phyloP scores from a whole-genome alignment of 2,329 filamentous ascomycete genomes.

The Epichloe hybrida region DNA sequence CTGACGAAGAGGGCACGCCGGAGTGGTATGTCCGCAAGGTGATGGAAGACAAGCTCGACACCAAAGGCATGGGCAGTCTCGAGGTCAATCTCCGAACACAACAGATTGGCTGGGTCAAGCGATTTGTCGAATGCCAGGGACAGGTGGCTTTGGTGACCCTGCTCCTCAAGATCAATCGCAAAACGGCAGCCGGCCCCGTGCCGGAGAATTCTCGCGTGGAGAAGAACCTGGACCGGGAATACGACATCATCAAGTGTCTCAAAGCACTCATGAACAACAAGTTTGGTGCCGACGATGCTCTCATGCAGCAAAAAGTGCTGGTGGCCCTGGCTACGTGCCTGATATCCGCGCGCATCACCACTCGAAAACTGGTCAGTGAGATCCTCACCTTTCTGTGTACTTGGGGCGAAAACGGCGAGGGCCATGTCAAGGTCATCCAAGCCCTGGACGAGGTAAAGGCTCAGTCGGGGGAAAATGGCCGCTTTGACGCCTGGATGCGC shows the following conservation, averaged over 20 bases:
- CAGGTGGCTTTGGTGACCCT: conserved; percentile 93
- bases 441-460: conserved; percentile 85
- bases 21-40: conserved; percentile 98
- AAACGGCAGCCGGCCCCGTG: conserved; percentile 60
- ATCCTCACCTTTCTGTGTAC: conserved; percentile 93
- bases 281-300: conserved; percentile 90
- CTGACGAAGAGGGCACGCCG: conserved; percentile 88
- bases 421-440: conserved; percentile 86
- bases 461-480: conserved; percentile 79
- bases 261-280: conserved; percentile 99
- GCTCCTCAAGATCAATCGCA: conserved; percentile 83
- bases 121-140: conserved; percentile 93
- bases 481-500: conserved; percentile 98
- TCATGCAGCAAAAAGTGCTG: conserved; percentile 80
- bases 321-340: conserved; percentile 77
- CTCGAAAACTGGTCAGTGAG: conserved; percentile 88
- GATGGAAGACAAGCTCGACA: conserved; percentile 87
- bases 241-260: conserved; percentile 94
- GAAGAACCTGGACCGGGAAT: conserved; percentile 79
- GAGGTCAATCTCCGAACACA: conserved; percentile 92
- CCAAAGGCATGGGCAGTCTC: conserved; percentile 82
- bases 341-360: conserved; percentile 78
- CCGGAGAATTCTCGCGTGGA: conserved; percentile 47
- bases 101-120: conserved; percentile 93
- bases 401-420: conserved; percentile 71